Conservation (phyloP, 2,329 filamentous ascomycete species). For the Cytospora piceicola region DNA sequence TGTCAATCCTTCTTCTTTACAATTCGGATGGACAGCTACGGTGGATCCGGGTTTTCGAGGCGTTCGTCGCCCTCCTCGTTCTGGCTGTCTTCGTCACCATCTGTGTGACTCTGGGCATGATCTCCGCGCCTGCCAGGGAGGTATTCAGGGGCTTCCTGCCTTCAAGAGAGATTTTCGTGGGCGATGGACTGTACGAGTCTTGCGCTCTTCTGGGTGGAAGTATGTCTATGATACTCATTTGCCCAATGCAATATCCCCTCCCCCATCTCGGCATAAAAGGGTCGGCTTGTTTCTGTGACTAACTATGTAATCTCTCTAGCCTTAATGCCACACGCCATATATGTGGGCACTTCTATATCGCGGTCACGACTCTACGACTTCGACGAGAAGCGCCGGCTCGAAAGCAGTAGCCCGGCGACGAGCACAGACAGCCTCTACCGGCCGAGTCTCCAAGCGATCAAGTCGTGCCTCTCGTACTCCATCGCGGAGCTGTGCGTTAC, state of each 20-base stretch:
- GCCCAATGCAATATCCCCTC: neutral
- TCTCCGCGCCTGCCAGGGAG: conserved; percentile 55
- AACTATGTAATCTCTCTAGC: conserved; percentile 37
- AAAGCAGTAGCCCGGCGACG: conserved; percentile 35
- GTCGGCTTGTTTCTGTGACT: neutral
- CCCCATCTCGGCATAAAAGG: no score
- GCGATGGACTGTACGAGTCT: conserved; percentile 62
- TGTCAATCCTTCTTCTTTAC: conserved; percentile 68
- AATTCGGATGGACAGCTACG: conserved; percentile 59
- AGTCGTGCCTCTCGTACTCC: conserved; percentile 72
- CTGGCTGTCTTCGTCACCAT: conserved; percentile 67
- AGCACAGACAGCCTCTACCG: conserved; percentile 53
- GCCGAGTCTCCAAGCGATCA: conserved; percentile 71
- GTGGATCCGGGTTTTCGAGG: conserved; percentile 61
- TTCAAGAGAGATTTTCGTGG: conserved; percentile 58
- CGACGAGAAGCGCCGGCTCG: conserved; percentile 52
- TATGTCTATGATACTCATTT: neutral
- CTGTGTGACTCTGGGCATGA: conserved; percentile 65
- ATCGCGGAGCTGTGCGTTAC: conserved; percentile 71
- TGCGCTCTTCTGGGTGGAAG: conserved; percentile 74
- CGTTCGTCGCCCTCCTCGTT: conserved; percentile 62
- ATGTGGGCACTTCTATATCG: conserved; percentile 67
- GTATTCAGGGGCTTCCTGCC: conserved; percentile 67
- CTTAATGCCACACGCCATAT: conserved; percentile 68
- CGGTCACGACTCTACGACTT: conserved; percentile 67